A percentile compares a stretch with the other conserved stretches of the same genome.
Conservation (phyloP, 768 basidiomycete species). For the Lepiota subincarnata region DNA sequence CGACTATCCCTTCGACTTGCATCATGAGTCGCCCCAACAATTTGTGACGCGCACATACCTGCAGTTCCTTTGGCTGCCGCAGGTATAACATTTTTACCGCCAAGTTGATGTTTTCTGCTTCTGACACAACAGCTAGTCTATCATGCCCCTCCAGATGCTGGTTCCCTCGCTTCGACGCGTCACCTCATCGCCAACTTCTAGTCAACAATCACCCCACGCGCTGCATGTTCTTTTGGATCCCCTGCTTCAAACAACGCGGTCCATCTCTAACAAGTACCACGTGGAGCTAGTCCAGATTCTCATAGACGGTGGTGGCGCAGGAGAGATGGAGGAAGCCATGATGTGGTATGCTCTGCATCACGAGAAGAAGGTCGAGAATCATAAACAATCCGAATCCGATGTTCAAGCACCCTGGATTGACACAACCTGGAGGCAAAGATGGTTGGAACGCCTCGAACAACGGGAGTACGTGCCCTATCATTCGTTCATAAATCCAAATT, state of each 20-base stretch:
- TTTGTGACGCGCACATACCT: constrained; percentile 63
- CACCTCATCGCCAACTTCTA: constrained; percentile 25
- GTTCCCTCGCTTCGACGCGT: constrained; percentile 55
- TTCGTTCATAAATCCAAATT: not conserved
- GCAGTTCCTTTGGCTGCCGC: constrained; percentile 76
- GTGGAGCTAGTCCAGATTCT: constrained; percentile 59
- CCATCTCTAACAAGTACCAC: constrained; percentile 57
- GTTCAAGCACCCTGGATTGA: constrained; percentile 39
- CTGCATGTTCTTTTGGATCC: constrained; percentile 59
- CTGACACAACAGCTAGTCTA: constrained; percentile 42
- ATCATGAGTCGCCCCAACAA: constrained; percentile 47
- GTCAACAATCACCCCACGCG: constrained; percentile 37
- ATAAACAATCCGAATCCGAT: constrained; percentile 3
- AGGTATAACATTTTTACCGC: constrained; percentile 37
- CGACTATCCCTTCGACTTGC: constrained; percentile 53
- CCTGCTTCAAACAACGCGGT: constrained; percentile 55
- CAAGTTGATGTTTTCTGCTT: constrained; percentile 3
- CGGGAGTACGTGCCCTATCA: constrained; percentile 47
- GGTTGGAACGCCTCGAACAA: constrained; percentile 64
- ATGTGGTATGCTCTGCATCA: constrained; percentile 73
- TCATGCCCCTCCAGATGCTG: constrained; percentile 62
- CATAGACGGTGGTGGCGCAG: constrained; percentile 52
- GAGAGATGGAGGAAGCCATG: constrained; percentile 64
- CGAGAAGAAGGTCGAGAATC: constrained; percentile 42
- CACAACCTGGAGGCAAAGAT: constrained; percentile 48